phyloP scores from a whole-genome alignment of 2,329 filamentous ascomycete species.

The Aspergillaceae sp. region DNA sequence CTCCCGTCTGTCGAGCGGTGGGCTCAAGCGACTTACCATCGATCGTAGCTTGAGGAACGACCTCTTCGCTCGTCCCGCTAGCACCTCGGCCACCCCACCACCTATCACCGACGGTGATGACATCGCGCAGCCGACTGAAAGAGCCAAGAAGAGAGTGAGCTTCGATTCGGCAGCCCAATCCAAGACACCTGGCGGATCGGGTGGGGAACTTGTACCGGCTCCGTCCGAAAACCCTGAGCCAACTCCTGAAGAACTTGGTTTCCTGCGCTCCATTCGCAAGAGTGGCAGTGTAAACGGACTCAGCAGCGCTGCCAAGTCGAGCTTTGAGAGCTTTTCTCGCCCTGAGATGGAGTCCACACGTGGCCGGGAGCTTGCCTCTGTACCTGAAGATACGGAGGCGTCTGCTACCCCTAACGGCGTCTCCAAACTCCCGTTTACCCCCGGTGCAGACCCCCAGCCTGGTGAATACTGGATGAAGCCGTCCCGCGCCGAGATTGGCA shows the following conservation, averaged over 20 bases:
- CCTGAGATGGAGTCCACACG: slow-evolving; percentile 45
- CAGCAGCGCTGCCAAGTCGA: slow-evolving; percentile 24
- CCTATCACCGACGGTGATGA: slow-evolving; percentile 33
- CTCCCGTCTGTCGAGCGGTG: slow-evolving; percentile 57
- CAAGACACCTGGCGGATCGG: slow-evolving; percentile 25
- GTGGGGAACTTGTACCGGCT: slow-evolving; percentile 46
- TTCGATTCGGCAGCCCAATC: slow-evolving; percentile 62
- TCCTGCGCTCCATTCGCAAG: slow-evolving; percentile 48
- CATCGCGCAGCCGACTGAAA: slow-evolving; percentile 26
- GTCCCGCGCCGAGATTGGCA: slow-evolving; percentile 61
- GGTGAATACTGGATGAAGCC: slow-evolving; percentile 87
- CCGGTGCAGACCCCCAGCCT: slow-evolving; percentile 44
- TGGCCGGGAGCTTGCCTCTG: slow-evolving; percentile 67
- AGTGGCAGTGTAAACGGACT: slow-evolving; percentile 39
- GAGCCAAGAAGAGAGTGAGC: slow-evolving; percentile 71
- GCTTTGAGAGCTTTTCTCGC: slow-evolving; percentile 27
- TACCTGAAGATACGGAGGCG: slow-evolving; percentile 52
- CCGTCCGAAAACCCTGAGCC: slow-evolving; percentile 45
- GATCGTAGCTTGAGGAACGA: slow-evolving; percentile 72
- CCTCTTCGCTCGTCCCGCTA: slow-evolving; percentile 42
- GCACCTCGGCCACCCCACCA: slow-evolving; percentile 18
- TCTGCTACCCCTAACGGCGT: slow-evolving; percentile 30
- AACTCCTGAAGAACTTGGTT: slow-evolving; percentile 51
- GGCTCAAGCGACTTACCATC: slow-evolving; percentile 85
- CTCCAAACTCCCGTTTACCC: slow-evolving; percentile 21